phyloP scores from a whole-genome alignment of 2,329 filamentous ascomycete genomes.

The Stagonosporopsis chrysanthemi region DNA sequence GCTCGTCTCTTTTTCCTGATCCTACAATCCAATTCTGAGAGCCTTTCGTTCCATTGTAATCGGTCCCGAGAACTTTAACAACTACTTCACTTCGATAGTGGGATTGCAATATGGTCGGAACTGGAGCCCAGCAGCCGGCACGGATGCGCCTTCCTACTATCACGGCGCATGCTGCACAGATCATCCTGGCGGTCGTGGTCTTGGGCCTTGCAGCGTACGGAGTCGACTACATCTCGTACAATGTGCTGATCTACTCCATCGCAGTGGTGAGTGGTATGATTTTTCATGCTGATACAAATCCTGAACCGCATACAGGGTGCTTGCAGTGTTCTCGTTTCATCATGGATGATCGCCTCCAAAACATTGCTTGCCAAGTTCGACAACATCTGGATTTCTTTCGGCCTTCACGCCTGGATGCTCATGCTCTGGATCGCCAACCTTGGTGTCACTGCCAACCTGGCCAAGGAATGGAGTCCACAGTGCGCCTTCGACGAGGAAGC shows the following conservation, averaged over 20 bases:
- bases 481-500: conserved; percentile 21
- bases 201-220: conserved; percentile 60
- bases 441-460: conserved; percentile 35
- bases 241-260: conserved; percentile 46
- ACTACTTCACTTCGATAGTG: conserved; percentile 10
- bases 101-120: conserved; percentile 12
- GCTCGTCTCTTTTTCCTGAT: conserved; percentile 12
- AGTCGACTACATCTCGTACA: conserved; percentile 50
- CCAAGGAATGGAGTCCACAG: conserved; percentile 27
- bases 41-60: background rate
- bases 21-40: background rate
- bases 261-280: conserved; percentile 23
- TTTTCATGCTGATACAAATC: background rate
- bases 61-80: conserved; percentile 12
- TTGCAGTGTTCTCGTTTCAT: conserved; percentile 54
- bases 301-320: conserved; percentile 46
- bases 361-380: conserved; percentile 45
- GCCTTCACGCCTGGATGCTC: conserved; percentile 60
- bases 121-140: conserved; percentile 6
- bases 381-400: conserved; percentile 63
- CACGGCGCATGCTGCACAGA: conserved; percentile 31
- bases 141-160: conserved; percentile 23
- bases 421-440: conserved; percentile 60
- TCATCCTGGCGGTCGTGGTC: conserved; percentile 55
- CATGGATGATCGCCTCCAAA: conserved; percentile 12